Evolutionary conservation across 306 rosid species (phyloP).

Genomic region (Quercus cerris): DNA sequence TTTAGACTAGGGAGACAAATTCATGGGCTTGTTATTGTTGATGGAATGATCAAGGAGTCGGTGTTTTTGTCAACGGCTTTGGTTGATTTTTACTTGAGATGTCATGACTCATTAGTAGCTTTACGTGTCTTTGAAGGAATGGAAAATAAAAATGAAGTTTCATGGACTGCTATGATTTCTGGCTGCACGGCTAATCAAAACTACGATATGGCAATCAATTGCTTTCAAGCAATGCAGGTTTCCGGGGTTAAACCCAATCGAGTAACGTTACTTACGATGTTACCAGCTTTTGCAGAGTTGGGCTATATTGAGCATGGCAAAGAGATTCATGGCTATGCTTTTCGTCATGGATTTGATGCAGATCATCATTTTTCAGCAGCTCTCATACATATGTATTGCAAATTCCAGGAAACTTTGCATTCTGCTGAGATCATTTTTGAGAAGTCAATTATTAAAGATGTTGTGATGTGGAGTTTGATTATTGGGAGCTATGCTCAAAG

Average conservation of each 20-base stretch:
- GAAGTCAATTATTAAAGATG: conserved; percentile 46
- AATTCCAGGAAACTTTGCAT: conserved; percentile 32
- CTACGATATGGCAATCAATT: conserved; percentile 36
- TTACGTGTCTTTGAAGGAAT: conserved; percentile 41
- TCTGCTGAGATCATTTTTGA: conserved; percentile 45
- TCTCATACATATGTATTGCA: conserved; percentile 51
- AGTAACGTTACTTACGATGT: conserved; percentile 42
- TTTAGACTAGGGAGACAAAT: conserved; percentile 48
- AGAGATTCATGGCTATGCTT: conserved; percentile 56
- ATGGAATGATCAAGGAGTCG: conserved; percentile 40
- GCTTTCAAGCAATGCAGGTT: conserved; percentile 51
- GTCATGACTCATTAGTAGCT: conserved; percentile 37
- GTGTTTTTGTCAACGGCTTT: conserved; percentile 51
- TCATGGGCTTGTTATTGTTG: conserved; percentile 48
- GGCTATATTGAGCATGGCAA: conserved; percentile 41
- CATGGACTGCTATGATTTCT: conserved; percentile 70
- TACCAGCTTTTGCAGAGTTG: conserved; percentile 53
- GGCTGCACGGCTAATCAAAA: conserved; percentile 40
- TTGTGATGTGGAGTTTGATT: conserved; percentile 64
- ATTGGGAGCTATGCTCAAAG: conserved; percentile 52
- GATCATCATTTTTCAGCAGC: conserved; percentile 54
- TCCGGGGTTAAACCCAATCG: conserved; percentile 50
- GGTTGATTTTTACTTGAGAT: conserved; percentile 60
- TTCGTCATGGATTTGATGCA: conserved; percentile 46
- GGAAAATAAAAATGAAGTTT: conserved; percentile 55